Evolutionary conservation across 2,329 filamentous ascomycete genomes (phyloP), one percentile per base, ranked within the genome.

Genomic region (Colletotrichum tofieldiae): DNA sequence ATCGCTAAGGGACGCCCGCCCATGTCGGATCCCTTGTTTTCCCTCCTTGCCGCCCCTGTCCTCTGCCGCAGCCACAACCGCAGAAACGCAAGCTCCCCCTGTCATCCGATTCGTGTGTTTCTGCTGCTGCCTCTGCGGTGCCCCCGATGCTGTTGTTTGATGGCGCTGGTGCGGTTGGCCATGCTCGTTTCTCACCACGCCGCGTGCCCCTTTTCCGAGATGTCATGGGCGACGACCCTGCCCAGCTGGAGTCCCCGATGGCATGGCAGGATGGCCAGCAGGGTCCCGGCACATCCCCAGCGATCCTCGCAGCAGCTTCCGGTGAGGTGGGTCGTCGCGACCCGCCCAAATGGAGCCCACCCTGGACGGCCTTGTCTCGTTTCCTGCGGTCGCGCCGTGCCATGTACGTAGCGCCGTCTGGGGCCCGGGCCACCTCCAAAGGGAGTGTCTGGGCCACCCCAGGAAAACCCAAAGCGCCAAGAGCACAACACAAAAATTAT

Each of bases 251-350:
- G 49, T 35, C n/a, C 49, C 61, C 37, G 49, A 64, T 29, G 29
- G 20, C 26, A 39, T 37, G 20, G 37, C 20, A 23, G 12, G 54
- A 41, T 23, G 18, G 20, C 49, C 61, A 54, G 49, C 69, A 65
- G 59, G 65, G 65, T 16, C 70, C 59, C 26, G 39, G 70, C 35
- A 59, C 47, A 65, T 72, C 65, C 65, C 70, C 70, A 72, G 65
- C 54, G 70, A 70, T 70, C 70, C 65, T 69, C 47, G 59, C 69
- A 72, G 65, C 65, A 69, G 59, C 65, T 70, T 70, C 59, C 70
- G 59, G 65, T 69, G 60, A 37, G 59, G 70, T 70, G 70, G 70
- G 23, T 43, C 60, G n/a, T 55, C 23, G 8, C 8, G 43, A 16
- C 35, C 60, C 35, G 8, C 32, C 18, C 3, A 7, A 12, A 29